phyloP scores from a whole-genome alignment of 2,329 filamentous ascomycete genomes.

The Mariannaea sp. region DNA sequence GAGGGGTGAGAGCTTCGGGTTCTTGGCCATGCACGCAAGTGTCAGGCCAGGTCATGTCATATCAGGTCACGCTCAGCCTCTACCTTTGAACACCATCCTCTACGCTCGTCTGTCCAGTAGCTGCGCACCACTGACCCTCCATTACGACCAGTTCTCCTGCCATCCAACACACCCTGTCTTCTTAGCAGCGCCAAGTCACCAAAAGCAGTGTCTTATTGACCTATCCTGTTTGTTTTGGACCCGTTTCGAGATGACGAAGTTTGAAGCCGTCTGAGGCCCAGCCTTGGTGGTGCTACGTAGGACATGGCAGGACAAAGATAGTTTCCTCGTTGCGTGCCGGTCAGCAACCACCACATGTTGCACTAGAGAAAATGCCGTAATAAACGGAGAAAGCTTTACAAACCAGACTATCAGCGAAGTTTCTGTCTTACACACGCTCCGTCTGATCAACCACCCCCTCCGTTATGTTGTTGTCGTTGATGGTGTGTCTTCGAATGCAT shows the following conservation, averaged over 20 bases:
- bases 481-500: too few relatives aligned
- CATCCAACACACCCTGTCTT: conserved; percentile 14
- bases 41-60: conserved; percentile 38
- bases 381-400: conserved; percentile 22
- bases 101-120: conserved; percentile 28
- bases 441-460: not conserved
- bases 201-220: conserved; percentile 5
- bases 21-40: conserved; percentile 28
- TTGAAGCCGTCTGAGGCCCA: conserved; percentile 3
- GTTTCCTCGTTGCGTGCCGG: not conserved
- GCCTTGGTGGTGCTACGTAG: not conserved
- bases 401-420: not conserved
- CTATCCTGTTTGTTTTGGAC: not conserved
- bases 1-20: conserved; percentile 2
- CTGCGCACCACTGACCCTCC: conserved; percentile 31
- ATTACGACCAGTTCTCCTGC: conserved; percentile 23
- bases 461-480: not conserved
- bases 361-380: conserved; percentile 33
- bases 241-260: conserved; percentile 5
- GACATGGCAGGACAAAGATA: too few relatives aligned
- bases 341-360: conserved; percentile 25
- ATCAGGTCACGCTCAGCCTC: conserved; percentile 36
- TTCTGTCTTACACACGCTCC: not conserved
- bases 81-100: conserved; percentile 30
- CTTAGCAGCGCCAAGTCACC: conserved; percentile 13